These are phyloP conservation scores for Eucalyptus virginea DNA, from an alignment of 345 rosid genomes.

Conservation along the genomic window DNA sequence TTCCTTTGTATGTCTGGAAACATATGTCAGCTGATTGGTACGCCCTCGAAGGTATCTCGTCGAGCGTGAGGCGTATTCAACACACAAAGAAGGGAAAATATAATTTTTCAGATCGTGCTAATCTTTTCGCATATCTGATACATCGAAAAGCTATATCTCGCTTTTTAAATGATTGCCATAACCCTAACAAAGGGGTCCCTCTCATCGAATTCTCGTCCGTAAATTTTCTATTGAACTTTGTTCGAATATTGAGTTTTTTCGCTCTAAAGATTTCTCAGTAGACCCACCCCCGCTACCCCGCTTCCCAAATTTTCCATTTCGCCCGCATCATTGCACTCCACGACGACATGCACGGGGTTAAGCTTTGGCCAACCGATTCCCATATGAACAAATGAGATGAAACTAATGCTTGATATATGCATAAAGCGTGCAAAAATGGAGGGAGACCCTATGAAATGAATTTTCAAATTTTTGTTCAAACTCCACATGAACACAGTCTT, in stretches of 20 bases:
- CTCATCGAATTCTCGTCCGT: not conserved
- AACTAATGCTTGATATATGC: not conserved
- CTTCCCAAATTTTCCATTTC: not conserved
- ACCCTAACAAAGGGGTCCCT: not conserved
- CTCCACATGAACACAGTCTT: not conserved
- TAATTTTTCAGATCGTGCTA: not conserved
- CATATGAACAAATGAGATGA: not conserved
- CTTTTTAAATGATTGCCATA: not conserved
- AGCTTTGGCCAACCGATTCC: not conserved
- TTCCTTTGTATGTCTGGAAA: not conserved
- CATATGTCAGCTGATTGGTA: not conserved
- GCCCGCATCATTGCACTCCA: not conserved
- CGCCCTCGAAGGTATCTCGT: not conserved
- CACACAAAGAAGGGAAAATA: not conserved
- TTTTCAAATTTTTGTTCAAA: not conserved
- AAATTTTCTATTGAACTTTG: not conserved
- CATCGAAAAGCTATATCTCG: not conserved
- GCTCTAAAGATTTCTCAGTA: not conserved
- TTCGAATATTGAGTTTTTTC: not conserved
- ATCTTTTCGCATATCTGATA: not conserved
- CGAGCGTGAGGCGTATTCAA: not conserved
- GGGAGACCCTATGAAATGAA: not conserved
- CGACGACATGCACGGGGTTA: not conserved
- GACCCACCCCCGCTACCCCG: no score
- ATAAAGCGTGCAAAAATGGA: not conserved